These are phyloP conservation scores for Tetrahymena malaccensis DNA, from an alignment of 73 alveolate genomes.

Conservation along the genomic window DNA sequence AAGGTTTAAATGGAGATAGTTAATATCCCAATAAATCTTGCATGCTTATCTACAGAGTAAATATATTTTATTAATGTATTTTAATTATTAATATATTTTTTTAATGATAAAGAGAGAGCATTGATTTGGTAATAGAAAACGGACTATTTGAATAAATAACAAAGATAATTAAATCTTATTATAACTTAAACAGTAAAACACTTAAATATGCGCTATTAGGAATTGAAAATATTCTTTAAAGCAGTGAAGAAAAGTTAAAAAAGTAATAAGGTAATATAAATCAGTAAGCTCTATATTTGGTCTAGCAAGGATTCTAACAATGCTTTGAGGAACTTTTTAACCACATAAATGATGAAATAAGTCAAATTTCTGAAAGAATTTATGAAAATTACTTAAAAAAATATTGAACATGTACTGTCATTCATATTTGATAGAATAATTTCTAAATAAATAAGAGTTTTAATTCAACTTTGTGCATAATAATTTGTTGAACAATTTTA, in stretches of 20 bases:
- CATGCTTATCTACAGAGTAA: not conserved
- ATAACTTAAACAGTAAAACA: not conserved
- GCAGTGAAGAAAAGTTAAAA: not conserved
- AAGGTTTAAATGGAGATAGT: not conserved
- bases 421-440: too few relatives aligned
- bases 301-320: not conserved
- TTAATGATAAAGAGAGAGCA: not conserved
- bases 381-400: not conserved
- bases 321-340: not conserved
- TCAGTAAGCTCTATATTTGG: not conserved
- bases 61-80: not conserved
- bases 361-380: not conserved
- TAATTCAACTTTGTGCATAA: too few relatives aligned
- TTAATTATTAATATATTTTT: not conserved
- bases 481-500: too few relatives aligned
- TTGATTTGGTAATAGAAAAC: not conserved
- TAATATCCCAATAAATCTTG: not conserved
- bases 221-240: not conserved
- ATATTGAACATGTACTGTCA: too few relatives aligned
- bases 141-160: not conserved
- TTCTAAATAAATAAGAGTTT: too few relatives aligned
- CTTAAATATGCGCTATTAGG: not conserved
- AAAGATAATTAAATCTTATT: not conserved
- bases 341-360: not conserved
- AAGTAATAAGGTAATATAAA: too few relatives aligned